Conservation (phyloP, 441 rosid species). For the Pelargonium hybrid region DNA sequence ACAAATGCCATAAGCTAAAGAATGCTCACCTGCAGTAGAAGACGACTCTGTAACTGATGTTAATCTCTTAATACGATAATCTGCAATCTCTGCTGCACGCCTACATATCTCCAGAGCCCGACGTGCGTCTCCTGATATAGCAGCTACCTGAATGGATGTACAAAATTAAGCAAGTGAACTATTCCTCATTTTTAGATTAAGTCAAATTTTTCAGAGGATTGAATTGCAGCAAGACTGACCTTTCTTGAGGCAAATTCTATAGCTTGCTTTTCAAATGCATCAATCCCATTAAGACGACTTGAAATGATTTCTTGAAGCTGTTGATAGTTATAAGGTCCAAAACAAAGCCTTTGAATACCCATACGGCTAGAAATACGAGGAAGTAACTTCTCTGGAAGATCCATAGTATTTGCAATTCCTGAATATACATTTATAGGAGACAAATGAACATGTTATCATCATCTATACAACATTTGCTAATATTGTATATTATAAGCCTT, state of each 20-base stretch:
- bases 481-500: neutral
- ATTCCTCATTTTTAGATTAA: neutral
- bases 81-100: constrained; percentile 90
- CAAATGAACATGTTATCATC: neutral
- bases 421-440: constrained; percentile 11
- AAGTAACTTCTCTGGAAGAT: constrained; percentile 93
- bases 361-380: constrained; percentile 94
- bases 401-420: constrained; percentile 99
- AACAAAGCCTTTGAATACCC: constrained; percentile 95
- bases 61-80: constrained; percentile 44
- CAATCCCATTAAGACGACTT: constrained; percentile 62
- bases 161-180: neutral
- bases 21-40: constrained; percentile 30
- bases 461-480: constrained; percentile 8
- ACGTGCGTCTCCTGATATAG: constrained; percentile 95
- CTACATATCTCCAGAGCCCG: constrained; percentile 95
- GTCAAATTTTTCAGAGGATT: neutral
- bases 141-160: constrained; percentile 54
- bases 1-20: neutral
- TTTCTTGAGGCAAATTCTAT: constrained; percentile 94
- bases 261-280: constrained; percentile 87
- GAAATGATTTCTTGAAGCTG: constrained; percentile 93
- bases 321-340: constrained; percentile 81
- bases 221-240: constrained; percentile 28
- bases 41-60: constrained; percentile 15